These are phyloP conservation scores for Handroanthus guayacan DNA, from an alignment of 257 asterid species.

Conservation along the genomic window DNA sequence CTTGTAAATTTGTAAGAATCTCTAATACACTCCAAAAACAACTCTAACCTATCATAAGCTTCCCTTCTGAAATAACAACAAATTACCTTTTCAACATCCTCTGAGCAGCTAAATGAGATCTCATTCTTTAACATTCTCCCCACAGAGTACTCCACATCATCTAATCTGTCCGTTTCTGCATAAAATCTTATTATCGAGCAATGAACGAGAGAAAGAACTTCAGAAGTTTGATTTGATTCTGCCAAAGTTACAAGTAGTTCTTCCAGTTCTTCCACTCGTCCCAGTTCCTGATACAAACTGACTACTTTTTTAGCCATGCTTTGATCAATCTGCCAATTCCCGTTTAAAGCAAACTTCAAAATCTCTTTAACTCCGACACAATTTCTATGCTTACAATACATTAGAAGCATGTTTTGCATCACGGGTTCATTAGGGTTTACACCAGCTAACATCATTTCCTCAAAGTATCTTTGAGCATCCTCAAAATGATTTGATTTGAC, in stretches of 20 bases:
- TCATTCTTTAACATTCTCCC: slow-evolving; percentile 51
- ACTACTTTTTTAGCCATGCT: slow-evolving; percentile 33
- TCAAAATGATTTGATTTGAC: slow-evolving; percentile 42
- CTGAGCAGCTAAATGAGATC: slow-evolving; percentile 43
- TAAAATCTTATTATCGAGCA: slow-evolving; percentile 43
- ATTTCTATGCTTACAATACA: slow-evolving; percentile 43
- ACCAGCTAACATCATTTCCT: slow-evolving; percentile 50
- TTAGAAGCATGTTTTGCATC: slow-evolving; percentile 42
- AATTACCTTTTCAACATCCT: slow-evolving; percentile 60
- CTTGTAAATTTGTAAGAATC: slow-evolving; percentile 42
- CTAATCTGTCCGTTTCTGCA: slow-evolving; percentile 49
- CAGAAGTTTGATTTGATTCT: slow-evolving; percentile 39
- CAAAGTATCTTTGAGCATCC: slow-evolving; percentile 50
- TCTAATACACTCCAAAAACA: slow-evolving; percentile 47
- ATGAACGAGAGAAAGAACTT: slow-evolving; percentile 46
- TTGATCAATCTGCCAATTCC: slow-evolving; percentile 28
- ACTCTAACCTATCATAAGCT: slow-evolving; percentile 53
- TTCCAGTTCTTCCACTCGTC: slow-evolving; percentile 50
- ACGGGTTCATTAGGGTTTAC: slow-evolving; percentile 38
- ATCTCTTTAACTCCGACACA: slow-evolving; percentile 34
- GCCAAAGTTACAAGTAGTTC: slow-evolving; percentile 40
- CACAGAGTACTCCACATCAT: slow-evolving; percentile 57
- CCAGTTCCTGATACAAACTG: slow-evolving; percentile 38
- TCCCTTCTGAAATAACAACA: slow-evolving; percentile 55
- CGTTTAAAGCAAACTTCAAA: slow-evolving; percentile 31